Evolutionary conservation across 78 protist genomes (phyloP).

Genomic region (Blattamonas nauphoetae): DNA sequence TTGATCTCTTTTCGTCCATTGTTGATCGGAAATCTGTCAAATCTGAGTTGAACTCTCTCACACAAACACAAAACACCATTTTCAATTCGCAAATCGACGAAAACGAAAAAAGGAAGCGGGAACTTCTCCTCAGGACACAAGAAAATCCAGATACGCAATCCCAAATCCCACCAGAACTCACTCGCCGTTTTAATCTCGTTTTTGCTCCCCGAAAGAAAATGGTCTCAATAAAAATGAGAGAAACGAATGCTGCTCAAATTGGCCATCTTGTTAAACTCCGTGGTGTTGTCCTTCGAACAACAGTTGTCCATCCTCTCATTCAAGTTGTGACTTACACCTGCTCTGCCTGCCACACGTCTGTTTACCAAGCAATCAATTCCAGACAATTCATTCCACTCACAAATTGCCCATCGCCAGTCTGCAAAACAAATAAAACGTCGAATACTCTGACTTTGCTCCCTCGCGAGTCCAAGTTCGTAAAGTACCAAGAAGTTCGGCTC

Average conservation of each 20-base stretch:
- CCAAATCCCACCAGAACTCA: not conserved
- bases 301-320: slow-evolving; percentile 80
- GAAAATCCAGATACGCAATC: not conserved
- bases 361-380: slow-evolving; percentile 73
- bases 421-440: slow-evolving; percentile 23
- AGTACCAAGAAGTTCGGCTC: slow-evolving; percentile 86
- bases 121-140: not conserved
- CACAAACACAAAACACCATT: not conserved
- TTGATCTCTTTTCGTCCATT: not conserved
- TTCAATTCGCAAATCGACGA: not conserved
- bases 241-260: not conserved
- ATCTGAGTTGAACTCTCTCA: not conserved
- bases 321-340: slow-evolving; percentile 90
- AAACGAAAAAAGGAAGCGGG: not conserved
- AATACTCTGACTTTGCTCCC: slow-evolving; percentile 63
- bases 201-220: not conserved
- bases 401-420: slow-evolving; percentile 31
- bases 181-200: not conserved
- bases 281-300: slow-evolving; percentile 80
- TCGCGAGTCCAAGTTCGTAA: slow-evolving; percentile 85
- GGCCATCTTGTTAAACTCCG: not conserved
- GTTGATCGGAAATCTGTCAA: not conserved
- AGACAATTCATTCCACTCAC: slow-evolving; percentile 29
- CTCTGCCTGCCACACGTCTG: slow-evolving; percentile 72
- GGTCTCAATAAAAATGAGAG: not conserved